These are phyloP conservation scores for Saccharum spontaneum DNA, from an alignment of 176 grass and related monocot genomes.

Conservation along the genomic window DNA sequence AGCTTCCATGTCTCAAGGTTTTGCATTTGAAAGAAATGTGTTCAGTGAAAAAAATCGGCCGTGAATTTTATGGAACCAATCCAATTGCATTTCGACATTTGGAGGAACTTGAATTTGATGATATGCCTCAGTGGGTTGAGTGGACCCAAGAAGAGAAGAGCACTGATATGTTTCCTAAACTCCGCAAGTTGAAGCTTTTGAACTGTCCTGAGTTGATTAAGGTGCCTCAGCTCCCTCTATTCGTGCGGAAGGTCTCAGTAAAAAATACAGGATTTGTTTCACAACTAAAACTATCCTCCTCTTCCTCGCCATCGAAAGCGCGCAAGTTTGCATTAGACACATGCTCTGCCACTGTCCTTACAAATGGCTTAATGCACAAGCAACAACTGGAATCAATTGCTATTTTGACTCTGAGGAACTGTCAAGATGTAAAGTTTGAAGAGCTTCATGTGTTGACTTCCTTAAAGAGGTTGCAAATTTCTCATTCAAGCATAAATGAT, in stretches of 20 bases:
- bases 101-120: conserved; percentile 48
- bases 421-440: conserved; percentile 27
- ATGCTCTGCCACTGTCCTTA: conserved; percentile 23
- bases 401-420: conserved; percentile 41
- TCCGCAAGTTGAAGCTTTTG: conserved; percentile 42
- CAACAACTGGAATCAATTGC: conserved; percentile 32
- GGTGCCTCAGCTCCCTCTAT: conserved; percentile 36
- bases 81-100: conserved; percentile 36
- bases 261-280: conserved; percentile 31
- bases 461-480: conserved; percentile 44
- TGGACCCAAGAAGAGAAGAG: conserved; percentile 26
- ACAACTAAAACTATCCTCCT: conserved; percentile 33
- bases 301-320: conserved; percentile 19
- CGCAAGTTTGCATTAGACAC: conserved; percentile 37
- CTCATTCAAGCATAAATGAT: conserved; percentile 35
- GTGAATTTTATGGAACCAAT: conserved; percentile 40
- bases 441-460: conserved; percentile 35
- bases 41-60: conserved; percentile 23
- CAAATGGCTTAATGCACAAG: conserved; percentile 43
- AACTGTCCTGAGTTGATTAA: conserved; percentile 40
- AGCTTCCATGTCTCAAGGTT: conserved; percentile 50
- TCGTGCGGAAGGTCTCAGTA: conserved; percentile 2
- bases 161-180: conserved; percentile 17
- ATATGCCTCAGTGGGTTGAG: conserved; percentile 48
- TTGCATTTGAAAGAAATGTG: conserved; percentile 60